These are phyloP conservation scores for Leptodermis oblonga DNA, from an alignment of 257 asterid species.

Conservation along the genomic window DNA sequence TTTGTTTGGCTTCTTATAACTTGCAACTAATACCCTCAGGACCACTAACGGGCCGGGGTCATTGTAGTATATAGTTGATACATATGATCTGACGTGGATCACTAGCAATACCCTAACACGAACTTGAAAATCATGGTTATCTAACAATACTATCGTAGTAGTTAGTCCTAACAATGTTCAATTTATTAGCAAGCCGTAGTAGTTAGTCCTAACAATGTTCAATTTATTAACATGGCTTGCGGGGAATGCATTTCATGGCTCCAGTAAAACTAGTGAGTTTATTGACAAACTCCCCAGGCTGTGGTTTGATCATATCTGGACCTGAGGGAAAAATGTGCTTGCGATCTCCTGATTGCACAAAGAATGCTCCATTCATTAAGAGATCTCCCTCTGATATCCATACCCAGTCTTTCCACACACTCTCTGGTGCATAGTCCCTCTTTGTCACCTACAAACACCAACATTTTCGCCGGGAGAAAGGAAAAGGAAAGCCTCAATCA, in stretches of 20 bases:
- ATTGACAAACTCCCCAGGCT: constrained; percentile 40
- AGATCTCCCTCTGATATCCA: constrained; percentile 82
- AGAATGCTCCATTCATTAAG: constrained; percentile 69
- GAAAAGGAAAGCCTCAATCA: no score
- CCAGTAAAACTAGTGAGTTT: constrained; percentile 49
- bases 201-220: no score
- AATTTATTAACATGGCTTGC: constrained; percentile 34
- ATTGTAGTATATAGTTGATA: no score
- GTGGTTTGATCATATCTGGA: constrained; percentile 34
- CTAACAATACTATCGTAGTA: no score
- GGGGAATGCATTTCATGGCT: constrained; percentile 37
- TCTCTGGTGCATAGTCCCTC: constrained; percentile 54
- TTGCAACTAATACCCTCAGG: not conserved
- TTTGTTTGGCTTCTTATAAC: not conserved
- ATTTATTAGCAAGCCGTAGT: no score
- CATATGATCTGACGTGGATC: no score
- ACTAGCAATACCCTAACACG: not conserved
- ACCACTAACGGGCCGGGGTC: no score
- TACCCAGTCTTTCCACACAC: constrained; percentile 66
- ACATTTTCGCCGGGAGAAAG: not conserved
- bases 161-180: no score
- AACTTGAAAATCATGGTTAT: not conserved
- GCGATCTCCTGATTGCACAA: constrained; percentile 58
- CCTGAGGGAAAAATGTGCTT: constrained; percentile 30
- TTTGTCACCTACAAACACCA: constrained; percentile 51